Percentiles rank a stretch among this genome's conserved stretches.
These are phyloP conservation scores for Persicaria tinctoria DNA, from an alignment of 148 eudicot species.

Conservation along the genomic window DNA sequence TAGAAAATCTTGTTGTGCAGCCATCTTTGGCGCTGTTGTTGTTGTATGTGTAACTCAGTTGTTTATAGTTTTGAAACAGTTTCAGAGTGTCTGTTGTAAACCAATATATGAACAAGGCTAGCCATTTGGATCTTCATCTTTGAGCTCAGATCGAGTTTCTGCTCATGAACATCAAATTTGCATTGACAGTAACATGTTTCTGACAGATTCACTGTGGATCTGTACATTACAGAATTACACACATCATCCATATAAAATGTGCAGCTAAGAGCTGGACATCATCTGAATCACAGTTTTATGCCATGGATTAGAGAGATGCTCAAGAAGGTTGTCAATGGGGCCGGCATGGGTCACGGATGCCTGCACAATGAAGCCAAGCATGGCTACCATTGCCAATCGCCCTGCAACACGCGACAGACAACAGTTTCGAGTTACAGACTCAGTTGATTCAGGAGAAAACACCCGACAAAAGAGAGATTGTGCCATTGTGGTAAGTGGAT, in stretches of 20 bases:
- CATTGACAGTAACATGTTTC: background rate
- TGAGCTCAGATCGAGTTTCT: background rate
- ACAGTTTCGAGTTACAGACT: background rate
- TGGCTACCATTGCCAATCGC: constrained; percentile 93
- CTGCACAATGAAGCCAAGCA: constrained; percentile 82
- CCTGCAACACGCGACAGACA: background rate
- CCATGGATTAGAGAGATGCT: constrained; percentile 86
- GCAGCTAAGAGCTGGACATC: constrained; percentile 26
- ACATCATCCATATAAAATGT: constrained; percentile 3
- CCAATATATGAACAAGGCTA: background rate
- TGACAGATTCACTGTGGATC: background rate
- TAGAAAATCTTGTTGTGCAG: constrained; percentile 9
- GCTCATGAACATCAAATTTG: background rate
- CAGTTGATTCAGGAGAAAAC: background rate
- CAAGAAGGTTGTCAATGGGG: constrained; percentile 66
- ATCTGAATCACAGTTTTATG: constrained; percentile 73
- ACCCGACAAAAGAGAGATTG: background rate
- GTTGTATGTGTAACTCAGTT: background rate
- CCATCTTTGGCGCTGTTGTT: background rate
- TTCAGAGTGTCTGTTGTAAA: background rate
- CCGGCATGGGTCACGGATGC: constrained; percentile 73
- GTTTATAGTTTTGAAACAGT: background rate
- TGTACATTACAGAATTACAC: constrained; percentile 4
- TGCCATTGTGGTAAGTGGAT: too few relatives aligned
- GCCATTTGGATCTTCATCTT: background rate